Evolutionary conservation across 2,329 filamentous ascomycete genomes (phyloP).

Genomic region (Aspergillus novofumigatus): DNA sequence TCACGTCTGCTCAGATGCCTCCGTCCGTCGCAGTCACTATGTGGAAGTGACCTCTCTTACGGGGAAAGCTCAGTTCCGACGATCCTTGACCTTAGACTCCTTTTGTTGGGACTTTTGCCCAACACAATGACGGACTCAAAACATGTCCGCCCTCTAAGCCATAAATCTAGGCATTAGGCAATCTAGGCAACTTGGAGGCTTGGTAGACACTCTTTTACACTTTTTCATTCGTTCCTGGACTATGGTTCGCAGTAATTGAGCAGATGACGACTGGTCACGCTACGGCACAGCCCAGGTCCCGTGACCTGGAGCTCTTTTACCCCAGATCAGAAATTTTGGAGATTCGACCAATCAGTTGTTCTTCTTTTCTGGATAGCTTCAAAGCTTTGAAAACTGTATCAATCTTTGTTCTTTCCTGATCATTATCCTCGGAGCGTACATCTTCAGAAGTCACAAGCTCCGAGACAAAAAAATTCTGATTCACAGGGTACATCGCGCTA

Average conservation of each 20-base stretch:
- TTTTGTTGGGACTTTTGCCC: conserved; percentile 28
- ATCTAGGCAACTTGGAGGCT: background rate
- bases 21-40: background rate
- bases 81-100: conserved; percentile 1
- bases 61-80: conserved; percentile 15
- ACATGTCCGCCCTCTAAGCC: background rate
- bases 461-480: background rate
- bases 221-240: background rate
- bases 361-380: background rate
- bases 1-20: background rate
- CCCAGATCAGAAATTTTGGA: background rate
- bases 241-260: background rate
- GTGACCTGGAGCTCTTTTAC: conserved; percentile 7
- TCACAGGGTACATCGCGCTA: background rate
- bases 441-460: background rate
- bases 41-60: background rate
- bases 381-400: background rate
- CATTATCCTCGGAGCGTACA: background rate
- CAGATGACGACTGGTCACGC: background rate
- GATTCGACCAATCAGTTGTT: background rate
- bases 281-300: conserved; percentile 1
- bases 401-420: background rate
- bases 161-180: background rate
- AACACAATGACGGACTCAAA: conserved; percentile 9
- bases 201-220: background rate